Evolutionary conservation across 1,284 basidiomycete species (phyloP), one percentile per base, ranked within the genome.

Genomic region (Microbotryomycetes sp.): DNA sequence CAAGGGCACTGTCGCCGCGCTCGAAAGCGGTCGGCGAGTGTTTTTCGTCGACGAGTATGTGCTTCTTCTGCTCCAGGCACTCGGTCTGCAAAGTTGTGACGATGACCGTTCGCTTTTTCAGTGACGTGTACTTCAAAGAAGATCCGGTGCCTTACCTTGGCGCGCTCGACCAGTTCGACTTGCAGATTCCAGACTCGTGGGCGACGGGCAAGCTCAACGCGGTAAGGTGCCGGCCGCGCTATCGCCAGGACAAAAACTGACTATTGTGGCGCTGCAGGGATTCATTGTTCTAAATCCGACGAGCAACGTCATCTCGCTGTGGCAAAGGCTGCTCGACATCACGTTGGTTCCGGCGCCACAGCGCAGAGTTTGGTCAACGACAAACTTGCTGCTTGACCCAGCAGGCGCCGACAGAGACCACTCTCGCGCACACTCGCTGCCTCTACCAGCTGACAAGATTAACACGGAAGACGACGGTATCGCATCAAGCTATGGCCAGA

Each of bases 351-450:
- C 35, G 29, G 23, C 29, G 23, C n/a, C 48, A n/a, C 13, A n/a
- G 16, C 52, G 29, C 28, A 26, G 24, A 7, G 24, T 26, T 29
- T 65, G 63, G 63, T 53, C 56, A 3, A 50, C 56, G 11, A 62
- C 60, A 1, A 65, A 65, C 54, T 56, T 65, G 35, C 51, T 65
- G 18, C 54, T 65, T 27, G 63, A 65, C 51, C 63, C 63, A 3
- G 21, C 27, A 1, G 63, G 63, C 13, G 26, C 55, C 21, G 28
- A 28, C 4, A 56, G 56, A 13, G 46, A 57, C 47, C 30, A 30
- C 55, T 23, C 7, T 47, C 53, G 53, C 26, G 27, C n/a, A 21
- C 49, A n/a, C 30, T 31, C n/a, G 26, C 9, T 29, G 18, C 35
- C 35, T 11, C 24, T 9, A 29, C 18, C 3, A n/a, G 7, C 6